Percentiles rank a stretch among this genome's conserved stretches.
Conservation (phyloP, 2,329 filamentous ascomycete genomes). For the Atkinsonella hypoxylon region DNA sequence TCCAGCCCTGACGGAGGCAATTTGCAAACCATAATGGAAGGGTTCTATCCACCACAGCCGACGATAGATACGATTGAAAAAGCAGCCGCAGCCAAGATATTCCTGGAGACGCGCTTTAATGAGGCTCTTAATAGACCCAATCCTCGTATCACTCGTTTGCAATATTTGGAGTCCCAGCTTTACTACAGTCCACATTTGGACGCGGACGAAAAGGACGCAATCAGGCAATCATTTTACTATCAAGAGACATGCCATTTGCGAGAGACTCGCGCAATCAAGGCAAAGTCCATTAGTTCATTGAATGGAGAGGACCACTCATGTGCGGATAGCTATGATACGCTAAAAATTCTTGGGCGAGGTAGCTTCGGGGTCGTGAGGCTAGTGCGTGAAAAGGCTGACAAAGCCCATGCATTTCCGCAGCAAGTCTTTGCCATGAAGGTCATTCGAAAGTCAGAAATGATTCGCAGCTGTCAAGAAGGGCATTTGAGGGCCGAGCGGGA, state of each 20-base stretch:
- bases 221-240: constrained; percentile 46
- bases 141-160: constrained; percentile 18
- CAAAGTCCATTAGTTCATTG: constrained; percentile 11
- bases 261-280: constrained; percentile 53
- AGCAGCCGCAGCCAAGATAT: constrained; percentile 71
- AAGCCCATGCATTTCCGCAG: constrained; percentile 15
- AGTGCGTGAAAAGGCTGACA: constrained; percentile 53
- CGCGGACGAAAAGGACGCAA: constrained; percentile 39
- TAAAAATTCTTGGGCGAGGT: constrained; percentile 80
- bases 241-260: constrained; percentile 67
- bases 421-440: constrained; percentile 93
- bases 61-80: constrained; percentile 57
- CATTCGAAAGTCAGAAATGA: constrained; percentile 87
- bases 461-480: constrained; percentile 81
- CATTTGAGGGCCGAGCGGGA: constrained; percentile 86
- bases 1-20: constrained; percentile 23
- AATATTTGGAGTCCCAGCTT: constrained; percentile 37
- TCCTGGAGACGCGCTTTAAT: constrained; percentile 75
- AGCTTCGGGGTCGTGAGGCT: constrained; percentile 89
- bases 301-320: constrained; percentile 8
- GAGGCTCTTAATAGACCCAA: constrained; percentile 42
- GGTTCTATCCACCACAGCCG: constrained; percentile 15
- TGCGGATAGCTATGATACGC: constrained; percentile 50
- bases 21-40: constrained; percentile 24
- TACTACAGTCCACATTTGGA: constrained; percentile 40